These are phyloP conservation scores for Limonium bicolor DNA, from an alignment of 148 eudicot species.

Conservation along the genomic window DNA sequence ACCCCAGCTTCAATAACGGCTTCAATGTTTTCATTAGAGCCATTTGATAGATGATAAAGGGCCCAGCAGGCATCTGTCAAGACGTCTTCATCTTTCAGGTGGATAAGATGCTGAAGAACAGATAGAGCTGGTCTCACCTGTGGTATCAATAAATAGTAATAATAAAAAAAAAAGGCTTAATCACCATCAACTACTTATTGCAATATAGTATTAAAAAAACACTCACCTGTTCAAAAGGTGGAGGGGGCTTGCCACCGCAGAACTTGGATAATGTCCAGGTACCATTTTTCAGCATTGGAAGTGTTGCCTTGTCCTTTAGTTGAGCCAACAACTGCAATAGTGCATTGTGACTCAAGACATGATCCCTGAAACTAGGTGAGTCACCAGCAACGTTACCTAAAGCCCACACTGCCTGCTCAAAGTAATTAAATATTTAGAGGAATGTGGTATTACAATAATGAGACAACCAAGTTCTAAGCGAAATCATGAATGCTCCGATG, in stretches of 20 bases:
- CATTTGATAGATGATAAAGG: slow-evolving; percentile 3
- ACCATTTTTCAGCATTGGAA: slow-evolving; percentile 5
- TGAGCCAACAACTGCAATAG: slow-evolving; percentile 2
- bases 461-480: too few species aligned
- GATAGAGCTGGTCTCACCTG: slow-evolving; percentile 2
- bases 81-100: background rate
- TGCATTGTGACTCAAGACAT: background rate
- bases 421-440: too few species aligned
- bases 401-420: slow-evolving; percentile 4
- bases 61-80: slow-evolving; percentile 3
- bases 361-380: slow-evolving; percentile 4
- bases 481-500: too few species aligned
- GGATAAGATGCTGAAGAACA: slow-evolving; percentile 1
- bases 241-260: slow-evolving; percentile 7
- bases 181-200: background rate
- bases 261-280: slow-evolving; percentile 7
- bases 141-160: background rate
- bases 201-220: background rate
- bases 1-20: slow-evolving; percentile 1
- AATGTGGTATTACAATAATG: too few species aligned
- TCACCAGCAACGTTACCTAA: slow-evolving; percentile 8
- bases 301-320: slow-evolving; percentile 1
- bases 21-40: slow-evolving; percentile 3
- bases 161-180: background rate
- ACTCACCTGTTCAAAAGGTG: slow-evolving; percentile 4